These are phyloP conservation scores for Athelia psychrophila DNA, from an alignment of 1,284 basidiomycete species.

Conservation along the genomic window DNA sequence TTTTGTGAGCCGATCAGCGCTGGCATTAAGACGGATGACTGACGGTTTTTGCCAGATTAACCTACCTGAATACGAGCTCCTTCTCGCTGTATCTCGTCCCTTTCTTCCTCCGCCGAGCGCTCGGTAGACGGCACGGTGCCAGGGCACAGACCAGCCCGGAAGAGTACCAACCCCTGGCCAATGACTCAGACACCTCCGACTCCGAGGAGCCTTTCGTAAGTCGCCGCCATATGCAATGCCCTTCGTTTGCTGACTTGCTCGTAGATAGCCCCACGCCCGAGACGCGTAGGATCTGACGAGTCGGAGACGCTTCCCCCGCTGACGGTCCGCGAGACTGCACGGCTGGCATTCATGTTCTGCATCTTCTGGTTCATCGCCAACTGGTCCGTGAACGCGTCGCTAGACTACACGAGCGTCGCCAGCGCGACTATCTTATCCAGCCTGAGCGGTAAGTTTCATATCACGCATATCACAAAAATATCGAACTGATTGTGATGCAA, in stretches of 20 bases:
- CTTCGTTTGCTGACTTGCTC: constrained; percentile 7
- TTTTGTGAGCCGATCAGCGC: constrained; percentile 53
- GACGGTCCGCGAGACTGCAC: constrained; percentile 69
- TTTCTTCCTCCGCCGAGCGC: constrained; percentile 43
- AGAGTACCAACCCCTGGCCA: constrained; percentile 35
- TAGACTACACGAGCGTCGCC: constrained; percentile 87
- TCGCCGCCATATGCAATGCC: neutral
- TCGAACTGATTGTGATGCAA: constrained; percentile 24
- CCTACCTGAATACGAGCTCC: constrained; percentile 85
- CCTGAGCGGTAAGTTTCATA: constrained; percentile 73
- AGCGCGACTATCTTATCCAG: constrained; percentile 88
- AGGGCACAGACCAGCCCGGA: constrained; percentile 12
- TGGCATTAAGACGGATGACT: constrained; percentile 3
- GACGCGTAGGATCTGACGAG: neutral
- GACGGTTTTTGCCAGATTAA: constrained; percentile 49
- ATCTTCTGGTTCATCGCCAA: constrained; percentile 91
- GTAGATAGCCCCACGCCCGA: neutral
- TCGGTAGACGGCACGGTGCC: constrained; percentile 18
- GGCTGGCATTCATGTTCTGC: constrained; percentile 77
- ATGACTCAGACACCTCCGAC: constrained; percentile 21
- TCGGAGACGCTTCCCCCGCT: constrained; percentile 41
- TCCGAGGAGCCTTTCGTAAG: constrained; percentile 2
- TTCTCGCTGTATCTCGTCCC: constrained; percentile 92
- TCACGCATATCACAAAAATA: neutral
- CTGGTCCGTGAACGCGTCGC: constrained; percentile 81